Base-by-base conservation (phyloP, 2,329 filamentous ascomycete genomes). In the Gnomoniopsis sp. region DNA sequence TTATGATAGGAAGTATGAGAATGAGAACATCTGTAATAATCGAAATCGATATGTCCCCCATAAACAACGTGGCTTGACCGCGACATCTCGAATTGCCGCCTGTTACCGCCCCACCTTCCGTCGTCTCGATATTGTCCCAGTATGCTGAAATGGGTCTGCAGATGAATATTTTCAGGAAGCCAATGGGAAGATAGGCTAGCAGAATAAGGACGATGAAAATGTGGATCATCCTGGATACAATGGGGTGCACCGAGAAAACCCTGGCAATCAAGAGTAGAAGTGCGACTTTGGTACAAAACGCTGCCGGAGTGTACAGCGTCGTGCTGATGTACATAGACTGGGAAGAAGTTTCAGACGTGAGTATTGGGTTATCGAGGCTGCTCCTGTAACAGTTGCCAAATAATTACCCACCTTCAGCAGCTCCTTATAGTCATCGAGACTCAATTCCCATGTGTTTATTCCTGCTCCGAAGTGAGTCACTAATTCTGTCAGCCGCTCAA, bases 21-120 rank as follows among this genome's bases (percentile, higher is more conserved):
- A 74, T 71, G 23, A 70, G 63, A 17, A 70, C 54, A 50, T 74
- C 72, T 21, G 69, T 72, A 3, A 72, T 48, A n/a, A 71, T 69
- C 43, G 69, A 70, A 7, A 73, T 62, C n/a, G 67, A 61, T 1
- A 69, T 65, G 43, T 74, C 73, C 10, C 68, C 65, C 10, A 70
- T 64, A 58, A 74, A 75, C 7, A 75, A 52, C 21, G 64, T 66
- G 6, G 65, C 58, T 43, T 72, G 69, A 21, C 71, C 62, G n/a
- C 74, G 62, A 55, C 73, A 75, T 19, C 47, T 38, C 19, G 38
- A 14, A 12, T 48, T 57, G 12, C 21, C 22, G n/a, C 49, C 55
- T 10, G 49, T 47, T 7, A n/a, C 36, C 41, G 19, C 33, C 3
- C 47, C 47, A n/a, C 12, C 10, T 38, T 10, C 54, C 62, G 3